These are phyloP conservation scores for Pythium plurisporium DNA, from an alignment of 352 stramenopile species.

Conservation along the genomic window DNA sequence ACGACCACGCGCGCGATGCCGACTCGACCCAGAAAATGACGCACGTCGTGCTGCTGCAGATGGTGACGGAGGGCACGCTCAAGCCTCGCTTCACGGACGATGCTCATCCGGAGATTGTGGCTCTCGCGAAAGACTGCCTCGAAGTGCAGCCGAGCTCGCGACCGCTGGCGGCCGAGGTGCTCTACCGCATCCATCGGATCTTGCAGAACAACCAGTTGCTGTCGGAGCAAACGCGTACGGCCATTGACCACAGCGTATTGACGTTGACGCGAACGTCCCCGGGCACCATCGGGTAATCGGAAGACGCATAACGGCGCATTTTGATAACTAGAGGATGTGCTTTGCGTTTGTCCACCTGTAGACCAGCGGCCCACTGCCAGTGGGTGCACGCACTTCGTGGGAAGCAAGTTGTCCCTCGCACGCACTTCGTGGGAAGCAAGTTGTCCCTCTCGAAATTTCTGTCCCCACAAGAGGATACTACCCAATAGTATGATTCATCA, in stretches of 20 bases:
- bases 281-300: too few species aligned
- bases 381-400: too few species aligned
- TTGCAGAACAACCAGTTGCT: neutral
- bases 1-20: slow-evolving; percentile 9
- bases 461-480: too few species aligned
- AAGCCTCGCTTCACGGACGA: neutral
- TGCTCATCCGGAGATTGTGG: neutral
- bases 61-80: neutral
- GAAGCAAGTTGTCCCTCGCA: too few species aligned
- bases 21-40: neutral
- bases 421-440: too few species aligned
- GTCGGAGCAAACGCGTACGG: neutral
- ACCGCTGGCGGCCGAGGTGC: neutral
- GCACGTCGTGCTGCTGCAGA: neutral
- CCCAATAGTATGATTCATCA: too few species aligned
- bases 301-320: too few species aligned
- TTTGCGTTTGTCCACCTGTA: too few species aligned
- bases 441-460: too few species aligned
- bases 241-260: neutral
- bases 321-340: too few species aligned
- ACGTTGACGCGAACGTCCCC: too few species aligned
- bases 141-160: neutral
- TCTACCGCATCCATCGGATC: neutral
- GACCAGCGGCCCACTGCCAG: too few species aligned
- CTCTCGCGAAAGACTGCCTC: neutral